phyloP scores from a whole-genome alignment of 208 protist genomes.

The Leishmania tarentolae region DNA sequence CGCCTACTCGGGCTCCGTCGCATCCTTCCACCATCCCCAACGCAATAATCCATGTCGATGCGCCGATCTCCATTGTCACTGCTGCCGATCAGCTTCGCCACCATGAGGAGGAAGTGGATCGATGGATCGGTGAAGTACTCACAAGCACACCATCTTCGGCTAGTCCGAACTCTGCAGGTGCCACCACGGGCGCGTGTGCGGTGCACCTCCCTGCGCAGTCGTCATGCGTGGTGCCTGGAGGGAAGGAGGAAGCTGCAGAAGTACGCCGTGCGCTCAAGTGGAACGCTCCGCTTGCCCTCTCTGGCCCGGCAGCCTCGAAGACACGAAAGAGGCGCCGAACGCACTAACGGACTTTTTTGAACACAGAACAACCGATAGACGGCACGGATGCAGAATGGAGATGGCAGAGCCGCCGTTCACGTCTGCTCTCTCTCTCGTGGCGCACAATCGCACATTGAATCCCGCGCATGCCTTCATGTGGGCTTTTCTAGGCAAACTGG shows the following conservation, averaged over 20 bases:
- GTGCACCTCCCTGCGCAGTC: background rate
- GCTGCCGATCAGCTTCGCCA: background rate
- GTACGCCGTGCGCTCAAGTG: constrained; percentile 10
- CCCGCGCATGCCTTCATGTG: background rate
- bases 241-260: background rate
- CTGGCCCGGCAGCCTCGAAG: background rate
- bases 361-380: background rate
- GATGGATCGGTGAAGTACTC: constrained; percentile 3
- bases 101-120: background rate
- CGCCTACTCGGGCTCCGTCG: background rate
- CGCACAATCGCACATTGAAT: background rate
- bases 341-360: background rate
- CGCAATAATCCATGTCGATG: background rate
- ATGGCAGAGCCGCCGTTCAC: background rate
- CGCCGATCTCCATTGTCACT: background rate
- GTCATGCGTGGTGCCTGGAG: background rate
- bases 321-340: constrained; percentile 4
- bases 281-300: constrained; percentile 3
- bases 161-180: background rate
- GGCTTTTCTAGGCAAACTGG: background rate
- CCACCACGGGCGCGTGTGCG: background rate
- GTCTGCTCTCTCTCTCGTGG: background rate
- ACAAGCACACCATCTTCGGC: background rate
- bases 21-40: background rate
- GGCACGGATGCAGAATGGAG: background rate